These are phyloP conservation scores for Globisporangium ultimum DNA, from an alignment of 352 stramenopile species.

Conservation along the genomic window DNA sequence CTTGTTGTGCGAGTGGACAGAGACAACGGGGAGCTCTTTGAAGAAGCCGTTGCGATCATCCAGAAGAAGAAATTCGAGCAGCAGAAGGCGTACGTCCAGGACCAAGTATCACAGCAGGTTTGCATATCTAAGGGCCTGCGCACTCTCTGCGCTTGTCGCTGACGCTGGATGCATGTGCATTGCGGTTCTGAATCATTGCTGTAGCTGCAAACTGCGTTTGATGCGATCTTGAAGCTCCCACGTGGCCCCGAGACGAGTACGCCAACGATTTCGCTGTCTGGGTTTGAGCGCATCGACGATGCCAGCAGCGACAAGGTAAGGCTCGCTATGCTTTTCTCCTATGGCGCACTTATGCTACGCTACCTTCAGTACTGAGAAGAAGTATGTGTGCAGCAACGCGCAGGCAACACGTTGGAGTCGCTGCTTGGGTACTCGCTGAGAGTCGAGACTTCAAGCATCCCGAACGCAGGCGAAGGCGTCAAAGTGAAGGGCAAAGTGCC, in stretches of 20 bases:
- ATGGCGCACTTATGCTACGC: no score
- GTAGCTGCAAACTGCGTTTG: constrained; percentile 51
- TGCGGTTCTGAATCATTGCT: not conserved
- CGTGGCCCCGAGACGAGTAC: constrained; percentile 23
- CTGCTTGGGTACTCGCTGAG: constrained; percentile 68
- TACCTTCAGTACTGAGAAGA: not conserved
- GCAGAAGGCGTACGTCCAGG: constrained; percentile 73
- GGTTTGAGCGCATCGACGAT: constrained; percentile 43
- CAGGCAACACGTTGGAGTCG: constrained; percentile 42
- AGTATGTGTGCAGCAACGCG: constrained; percentile 17
- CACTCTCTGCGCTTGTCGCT: no score
- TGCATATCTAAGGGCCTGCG: no score
- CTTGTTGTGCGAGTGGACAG: constrained; percentile 22
- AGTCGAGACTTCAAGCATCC: constrained; percentile 64
- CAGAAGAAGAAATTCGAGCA: constrained; percentile 79
- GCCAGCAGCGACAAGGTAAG: constrained; percentile 5
- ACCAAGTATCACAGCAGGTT: constrained; percentile 57
- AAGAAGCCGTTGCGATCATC: constrained; percentile 66
- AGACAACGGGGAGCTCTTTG: constrained; percentile 68
- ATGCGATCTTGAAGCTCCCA: constrained; percentile 55
- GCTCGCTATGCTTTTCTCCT: not conserved
- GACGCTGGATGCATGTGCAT: not conserved
- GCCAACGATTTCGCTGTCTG: constrained; percentile 61
- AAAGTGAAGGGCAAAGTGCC: constrained; percentile 51
- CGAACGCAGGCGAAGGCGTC: constrained; percentile 66